A percentile compares a stretch with the other conserved stretches of the same genome.
phyloP scores from a whole-genome alignment of 164 flowering plant species.

The Platanus orientalis region DNA sequence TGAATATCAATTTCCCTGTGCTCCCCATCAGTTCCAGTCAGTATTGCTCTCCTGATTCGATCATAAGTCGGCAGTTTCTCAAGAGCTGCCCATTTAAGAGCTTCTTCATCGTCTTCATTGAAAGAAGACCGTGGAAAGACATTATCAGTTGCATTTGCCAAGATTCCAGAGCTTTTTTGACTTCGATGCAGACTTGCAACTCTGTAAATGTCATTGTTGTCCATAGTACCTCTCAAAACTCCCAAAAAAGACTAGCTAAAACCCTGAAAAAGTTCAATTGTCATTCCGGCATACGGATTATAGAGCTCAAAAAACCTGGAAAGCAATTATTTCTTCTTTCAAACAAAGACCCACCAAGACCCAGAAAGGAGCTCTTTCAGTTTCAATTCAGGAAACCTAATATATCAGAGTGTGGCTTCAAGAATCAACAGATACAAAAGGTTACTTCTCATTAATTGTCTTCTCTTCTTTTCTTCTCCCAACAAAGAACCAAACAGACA shows the following conservation, averaged over 20 bases:
- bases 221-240: neutral
- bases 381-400: no score
- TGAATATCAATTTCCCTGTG: neutral
- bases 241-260: neutral
- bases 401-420: no score
- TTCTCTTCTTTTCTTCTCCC: no score
- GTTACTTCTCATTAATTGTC: no score
- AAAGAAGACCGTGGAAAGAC: neutral
- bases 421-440: no score
- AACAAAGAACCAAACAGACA: no score
- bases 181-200: neutral
- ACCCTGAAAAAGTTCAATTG: neutral
- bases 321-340: no score
- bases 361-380: neutral
- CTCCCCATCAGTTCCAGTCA: conserved; percentile 3
- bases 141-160: neutral
- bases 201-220: neutral
- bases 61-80: conserved; percentile 23
- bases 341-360: neutral
- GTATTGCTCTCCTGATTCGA: conserved; percentile 17
- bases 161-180: neutral
- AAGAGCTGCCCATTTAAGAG: conserved; percentile 23
- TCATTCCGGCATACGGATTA: no score
- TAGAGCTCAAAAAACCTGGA: no score
- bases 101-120: conserved; percentile 23